Conservation (phyloP, 2,329 filamentous ascomycete genomes). For the Ceratocystis alfenasii region DNA sequence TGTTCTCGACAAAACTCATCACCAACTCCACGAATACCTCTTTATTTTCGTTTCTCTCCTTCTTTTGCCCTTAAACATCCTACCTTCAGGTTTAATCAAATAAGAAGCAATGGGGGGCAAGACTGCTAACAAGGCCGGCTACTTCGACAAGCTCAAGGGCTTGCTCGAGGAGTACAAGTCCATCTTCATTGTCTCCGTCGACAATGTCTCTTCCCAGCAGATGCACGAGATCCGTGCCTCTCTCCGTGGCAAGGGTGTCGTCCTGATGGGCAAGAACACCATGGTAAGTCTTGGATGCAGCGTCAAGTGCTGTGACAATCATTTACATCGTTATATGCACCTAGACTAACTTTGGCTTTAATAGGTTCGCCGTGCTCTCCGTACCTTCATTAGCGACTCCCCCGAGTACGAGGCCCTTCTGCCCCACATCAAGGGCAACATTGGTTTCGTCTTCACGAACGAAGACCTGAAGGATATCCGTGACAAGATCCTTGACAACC, state of each 20-base stretch:
- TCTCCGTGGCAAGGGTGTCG: slow-evolving; percentile 82
- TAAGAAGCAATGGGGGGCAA: slow-evolving; percentile 99
- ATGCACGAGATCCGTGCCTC: slow-evolving; percentile 99
- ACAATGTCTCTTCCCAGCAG: slow-evolving; percentile 99
- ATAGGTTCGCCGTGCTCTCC: slow-evolving; percentile 88
- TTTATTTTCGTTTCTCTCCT: slow-evolving; percentile 17
- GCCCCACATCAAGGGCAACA: slow-evolving; percentile 90
- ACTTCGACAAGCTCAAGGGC: slow-evolving; percentile 99
- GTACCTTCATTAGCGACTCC: slow-evolving; percentile 78
- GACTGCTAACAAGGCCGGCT: slow-evolving; percentile 80
- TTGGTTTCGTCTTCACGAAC: slow-evolving; percentile 99
- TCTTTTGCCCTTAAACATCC: slow-evolving; percentile 84
- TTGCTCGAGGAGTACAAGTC: slow-evolving; percentile 94
- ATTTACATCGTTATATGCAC: not conserved
- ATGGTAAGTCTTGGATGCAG: slow-evolving; percentile 53
- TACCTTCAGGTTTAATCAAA: slow-evolving; percentile 58
- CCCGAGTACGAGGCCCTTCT: slow-evolving; percentile 98
- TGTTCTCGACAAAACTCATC: slow-evolving; percentile 27
- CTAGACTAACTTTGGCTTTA: slow-evolving; percentile 11
- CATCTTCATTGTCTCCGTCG: slow-evolving; percentile 92
- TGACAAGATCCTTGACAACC: slow-evolving; percentile 91
- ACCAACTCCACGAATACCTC: slow-evolving; percentile 24
- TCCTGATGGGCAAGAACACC: slow-evolving; percentile 99
- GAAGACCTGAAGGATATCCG: slow-evolving; percentile 80
- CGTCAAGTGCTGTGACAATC: not conserved